A percentile compares a stretch with the other conserved stretches of the same genome.
Evolutionary conservation across 2,329 filamentous ascomycete genomes (phyloP).

Genomic region (Eurotiales sp.): DNA sequence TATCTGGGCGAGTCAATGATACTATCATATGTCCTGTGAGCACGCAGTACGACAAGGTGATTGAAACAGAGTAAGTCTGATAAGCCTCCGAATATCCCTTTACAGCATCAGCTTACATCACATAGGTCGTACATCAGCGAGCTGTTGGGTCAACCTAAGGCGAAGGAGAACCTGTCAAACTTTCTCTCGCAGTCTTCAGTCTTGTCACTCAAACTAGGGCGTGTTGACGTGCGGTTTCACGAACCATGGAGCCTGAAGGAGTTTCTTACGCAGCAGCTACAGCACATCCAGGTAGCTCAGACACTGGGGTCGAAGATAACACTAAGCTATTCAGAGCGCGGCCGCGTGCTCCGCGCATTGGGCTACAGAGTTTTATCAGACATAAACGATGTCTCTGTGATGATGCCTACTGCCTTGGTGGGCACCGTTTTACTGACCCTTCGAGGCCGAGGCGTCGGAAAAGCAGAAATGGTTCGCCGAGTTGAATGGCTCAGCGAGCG

Average conservation of each 20-base stretch:
- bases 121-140: constrained; percentile 84
- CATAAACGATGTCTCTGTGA: constrained; percentile 92
- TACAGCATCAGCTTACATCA: constrained; percentile 13
- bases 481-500: constrained; percentile 86
- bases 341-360: constrained; percentile 75
- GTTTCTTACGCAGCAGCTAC: constrained; percentile 75
- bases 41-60: constrained; percentile 98
- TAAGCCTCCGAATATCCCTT: background rate
- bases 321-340: constrained; percentile 53
- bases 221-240: constrained; percentile 93
- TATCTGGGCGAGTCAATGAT: constrained; percentile 84
- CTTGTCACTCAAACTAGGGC: constrained; percentile 78
- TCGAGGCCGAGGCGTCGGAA: constrained; percentile 85
- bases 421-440: constrained; percentile 90
- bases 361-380: constrained; percentile 90
- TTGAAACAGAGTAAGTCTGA: constrained; percentile 70
- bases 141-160: constrained; percentile 87
- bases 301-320: constrained; percentile 32
- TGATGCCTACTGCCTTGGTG: constrained; percentile 96
- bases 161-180: constrained; percentile 86
- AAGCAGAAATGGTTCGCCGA: constrained; percentile 75
- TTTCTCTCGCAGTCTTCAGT: constrained; percentile 89
- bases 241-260: constrained; percentile 87
- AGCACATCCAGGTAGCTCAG: constrained; percentile 48
- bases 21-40: constrained; percentile 92